Base-by-base conservation (phyloP, 2,329 filamentous ascomycete genomes). In the Ascochyta viciae-villosae region DNA sequence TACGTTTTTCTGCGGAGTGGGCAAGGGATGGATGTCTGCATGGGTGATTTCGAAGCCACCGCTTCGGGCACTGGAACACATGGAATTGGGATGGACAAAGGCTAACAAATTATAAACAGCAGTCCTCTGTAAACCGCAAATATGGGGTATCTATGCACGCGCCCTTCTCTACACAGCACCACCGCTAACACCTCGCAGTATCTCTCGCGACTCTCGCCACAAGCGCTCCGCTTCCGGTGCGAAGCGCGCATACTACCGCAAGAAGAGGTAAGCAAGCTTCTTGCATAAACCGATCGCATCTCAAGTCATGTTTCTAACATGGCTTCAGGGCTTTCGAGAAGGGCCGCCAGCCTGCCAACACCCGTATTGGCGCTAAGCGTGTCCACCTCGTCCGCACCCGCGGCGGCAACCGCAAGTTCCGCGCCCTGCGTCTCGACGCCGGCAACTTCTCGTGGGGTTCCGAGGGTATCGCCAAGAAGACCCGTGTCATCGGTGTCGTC, bases 371-470 rank as follows among this genome's bases (percentile, higher is more conserved):
- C 77, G 78, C 89, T 80, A 96, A 96, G 90, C 89, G 92, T 81
- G 89, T 97, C 83, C 92, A 96, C 86, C 88, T 95, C 78, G 92
- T 97, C 83, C 93, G 92, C 83, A 96, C 92, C 77, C 93, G 93
- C 80, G 92, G 95, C 82, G 95, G 95, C 75, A 99, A 99, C 91
- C 92, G 91, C 85, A 99, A 99, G 87, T 97, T 96, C 91, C 94
- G 95, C 83, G 95, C 90, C 74, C 93, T 99, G 72, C 95, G 95
- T 83, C 91, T 99, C 84, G 95, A 99, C 81, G 89, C 92, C 69
- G 95, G 95, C 80, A 99, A 99, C 89, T 99, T 98, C 84, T 93
- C 93, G 76, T 99, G 95, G 95, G 94, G 91, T 77, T 97, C 92
- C 70, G 95, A 99, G 87, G 93, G 94, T 78, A 86, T 92, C 82